Evolutionary conservation across 441 rosid genomes (phyloP), one percentile per base, ranked within the genome.

Genomic region (Populus hybrid): DNA sequence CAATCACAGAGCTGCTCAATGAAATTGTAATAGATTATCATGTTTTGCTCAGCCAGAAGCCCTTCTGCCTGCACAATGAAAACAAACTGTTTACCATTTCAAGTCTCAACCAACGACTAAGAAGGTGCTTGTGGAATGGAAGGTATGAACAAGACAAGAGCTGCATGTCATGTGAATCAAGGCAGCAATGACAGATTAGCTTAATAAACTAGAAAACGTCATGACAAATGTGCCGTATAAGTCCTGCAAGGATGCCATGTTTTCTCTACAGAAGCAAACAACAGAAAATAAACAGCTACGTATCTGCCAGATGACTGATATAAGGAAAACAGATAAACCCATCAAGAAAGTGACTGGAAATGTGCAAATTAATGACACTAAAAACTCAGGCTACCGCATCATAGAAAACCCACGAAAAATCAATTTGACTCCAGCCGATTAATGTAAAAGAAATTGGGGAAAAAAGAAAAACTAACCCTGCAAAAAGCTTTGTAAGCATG

Each of bases 401-500:
- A 50, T 14, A 50, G 20, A 50, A 50, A 50, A 50, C n/a, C 59
- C 59, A 50, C n/a, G 56, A 14, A 50, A 4, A 45, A 45, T 3
- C 56, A 45, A 45, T 45, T 3, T 16, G 20, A 16, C 20, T 14
- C 18, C 20, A 4, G 56, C 56, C 29, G 6, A 16, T 53, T 1
- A 71, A 45, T 66, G 33, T 29, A 10, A 42, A 3, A 38, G 28
- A 26, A 6, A n/a, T n/a, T 11, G 14, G 28, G 28, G 1, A 1
- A 26, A 26, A 26, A 26, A 26, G 28, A 6, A n/a, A 14, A 40
- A 63, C 76, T 72, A 76, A 95, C 99, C 97, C 97, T 90, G 77
- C 89, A 88, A 72, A 86, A 92, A 14, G 99, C 98, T 79, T 89
- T 89, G 80, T 84, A 76, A 83, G 90, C 92, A 76, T 86, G 86